Conservation (phyloP, 306 rosid species). For the Cucurbita moschata region DNA sequence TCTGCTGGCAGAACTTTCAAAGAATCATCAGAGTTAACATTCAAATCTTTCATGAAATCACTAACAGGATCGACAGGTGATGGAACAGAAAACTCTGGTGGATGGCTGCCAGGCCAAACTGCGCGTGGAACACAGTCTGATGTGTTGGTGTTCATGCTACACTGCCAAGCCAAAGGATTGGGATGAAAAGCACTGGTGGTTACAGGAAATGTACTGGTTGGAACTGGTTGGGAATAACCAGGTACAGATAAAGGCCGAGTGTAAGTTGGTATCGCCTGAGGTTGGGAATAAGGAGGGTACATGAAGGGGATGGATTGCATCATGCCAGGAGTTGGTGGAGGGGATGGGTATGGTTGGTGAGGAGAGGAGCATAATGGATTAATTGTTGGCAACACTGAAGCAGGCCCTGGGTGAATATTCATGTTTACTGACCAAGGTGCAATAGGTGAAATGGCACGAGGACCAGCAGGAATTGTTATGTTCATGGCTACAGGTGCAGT, state of each 20-base stretch:
- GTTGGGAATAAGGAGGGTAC: constrained; percentile 66
- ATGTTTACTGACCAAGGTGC: constrained; percentile 85
- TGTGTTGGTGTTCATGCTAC: constrained; percentile 43
- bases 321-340: constrained; percentile 87
- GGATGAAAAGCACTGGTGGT: constrained; percentile 62
- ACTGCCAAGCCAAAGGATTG: constrained; percentile 70
- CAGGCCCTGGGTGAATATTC: constrained; percentile 69
- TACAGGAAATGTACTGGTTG: constrained; percentile 56
- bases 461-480: constrained; percentile 50
- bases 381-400: constrained; percentile 37
- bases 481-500: constrained; percentile 61
- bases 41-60: constrained; percentile 36
- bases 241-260: constrained; percentile 48
- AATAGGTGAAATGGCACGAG: constrained; percentile 49
- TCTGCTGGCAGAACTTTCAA: constrained; percentile 34
- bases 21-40: constrained; percentile 26
- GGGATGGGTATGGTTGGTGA: constrained; percentile 79
- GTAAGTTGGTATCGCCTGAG: constrained; percentile 44
- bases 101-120: constrained; percentile 78
- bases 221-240: constrained; percentile 19
- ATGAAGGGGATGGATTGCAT: constrained; percentile 77
- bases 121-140: constrained; percentile 54
- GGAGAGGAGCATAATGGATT: constrained; percentile 77
- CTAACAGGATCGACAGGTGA: constrained; percentile 50
- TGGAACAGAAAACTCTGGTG: constrained; percentile 59